Conservation (phyloP, 225 moss, liverwort and hornwort genomes). For the Ulota crispa region DNA sequence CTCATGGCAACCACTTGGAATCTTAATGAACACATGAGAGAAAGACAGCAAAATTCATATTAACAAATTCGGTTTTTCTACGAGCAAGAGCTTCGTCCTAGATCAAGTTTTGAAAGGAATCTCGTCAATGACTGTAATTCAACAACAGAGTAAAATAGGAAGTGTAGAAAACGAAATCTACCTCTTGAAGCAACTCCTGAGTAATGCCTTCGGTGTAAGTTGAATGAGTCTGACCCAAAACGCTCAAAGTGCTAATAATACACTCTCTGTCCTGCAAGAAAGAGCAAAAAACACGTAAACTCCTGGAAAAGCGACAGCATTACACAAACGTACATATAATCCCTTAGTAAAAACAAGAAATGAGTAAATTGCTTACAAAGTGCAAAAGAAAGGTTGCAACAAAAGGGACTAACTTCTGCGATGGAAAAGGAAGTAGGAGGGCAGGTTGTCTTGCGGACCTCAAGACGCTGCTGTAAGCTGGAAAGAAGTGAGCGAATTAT, state of each 20-base stretch:
- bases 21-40: not conserved
- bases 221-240: conserved; percentile 70
- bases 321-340: not conserved
- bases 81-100: not conserved
- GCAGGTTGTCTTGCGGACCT: conserved; percentile 47
- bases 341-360: not conserved
- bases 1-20: not conserved
- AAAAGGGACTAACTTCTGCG: not conserved
- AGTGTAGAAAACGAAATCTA: conserved; percentile 17
- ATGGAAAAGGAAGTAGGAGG: conserved; percentile 10
- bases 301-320: conserved; percentile 1
- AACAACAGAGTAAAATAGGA: not conserved
- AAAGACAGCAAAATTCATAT: not conserved
- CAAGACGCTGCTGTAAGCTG: conserved; percentile 78
- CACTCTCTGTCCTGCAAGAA: conserved; percentile 66
- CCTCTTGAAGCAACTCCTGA: conserved; percentile 87
- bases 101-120: not conserved
- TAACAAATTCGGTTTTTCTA: not conserved
- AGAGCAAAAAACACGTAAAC: not conserved
- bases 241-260: conserved; percentile 51
- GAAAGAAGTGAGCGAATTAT: conserved; percentile 58
- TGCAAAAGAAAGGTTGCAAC: not conserved
- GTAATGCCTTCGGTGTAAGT: conserved; percentile 74
- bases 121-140: not conserved
- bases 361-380: not conserved